A percentile compares a stretch with the other conserved stretches of the same genome.
Conservation (phyloP, 108 stramenopile genomes). For the Fistulifera pelliculosa region DNA sequence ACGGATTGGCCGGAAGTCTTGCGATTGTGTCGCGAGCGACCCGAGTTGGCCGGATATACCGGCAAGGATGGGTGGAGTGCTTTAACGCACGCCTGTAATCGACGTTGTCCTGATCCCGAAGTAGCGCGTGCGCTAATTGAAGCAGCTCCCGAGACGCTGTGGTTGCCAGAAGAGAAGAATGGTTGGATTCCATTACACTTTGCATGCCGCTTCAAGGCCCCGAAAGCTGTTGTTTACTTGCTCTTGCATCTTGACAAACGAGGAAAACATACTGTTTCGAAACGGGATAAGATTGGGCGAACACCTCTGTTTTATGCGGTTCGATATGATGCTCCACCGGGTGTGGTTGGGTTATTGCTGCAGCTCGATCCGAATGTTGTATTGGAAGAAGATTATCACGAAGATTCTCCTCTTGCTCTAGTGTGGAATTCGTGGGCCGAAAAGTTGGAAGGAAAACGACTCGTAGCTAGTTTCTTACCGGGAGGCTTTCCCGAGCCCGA, state of each 20-base stretch:
- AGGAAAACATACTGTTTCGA: slow-evolving; percentile 37
- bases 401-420: slow-evolving; percentile 47
- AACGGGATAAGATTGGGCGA: slow-evolving; percentile 40
- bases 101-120: slow-evolving; percentile 59
- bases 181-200: slow-evolving; percentile 71
- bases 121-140: slow-evolving; percentile 50
- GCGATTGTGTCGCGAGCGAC: slow-evolving; percentile 30
- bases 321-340: slow-evolving; percentile 71
- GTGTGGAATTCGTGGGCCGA: slow-evolving; percentile 77
- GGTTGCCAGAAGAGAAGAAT: slow-evolving; percentile 39
- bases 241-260: slow-evolving; percentile 37
- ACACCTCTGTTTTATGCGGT: slow-evolving; percentile 66
- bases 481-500: slow-evolving; percentile 8
- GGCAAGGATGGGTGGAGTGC: slow-evolving; percentile 65
- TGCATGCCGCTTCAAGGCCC: slow-evolving; percentile 71
- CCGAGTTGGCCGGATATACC: slow-evolving; percentile 42
- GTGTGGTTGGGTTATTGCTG: slow-evolving; percentile 62
- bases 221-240: slow-evolving; percentile 45
- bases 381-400: slow-evolving; percentile 69
- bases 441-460: slow-evolving; percentile 53
- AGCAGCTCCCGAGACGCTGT: slow-evolving; percentile 60
- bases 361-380: slow-evolving; percentile 53
- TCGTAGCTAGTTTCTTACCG: slow-evolving; percentile 19
- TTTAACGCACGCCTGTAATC: slow-evolving; percentile 63
- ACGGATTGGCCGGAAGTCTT: slow-evolving; percentile 51